Conservation (phyloP, 805 yeast genomes). For the Cyberlindnera maclurae region DNA sequence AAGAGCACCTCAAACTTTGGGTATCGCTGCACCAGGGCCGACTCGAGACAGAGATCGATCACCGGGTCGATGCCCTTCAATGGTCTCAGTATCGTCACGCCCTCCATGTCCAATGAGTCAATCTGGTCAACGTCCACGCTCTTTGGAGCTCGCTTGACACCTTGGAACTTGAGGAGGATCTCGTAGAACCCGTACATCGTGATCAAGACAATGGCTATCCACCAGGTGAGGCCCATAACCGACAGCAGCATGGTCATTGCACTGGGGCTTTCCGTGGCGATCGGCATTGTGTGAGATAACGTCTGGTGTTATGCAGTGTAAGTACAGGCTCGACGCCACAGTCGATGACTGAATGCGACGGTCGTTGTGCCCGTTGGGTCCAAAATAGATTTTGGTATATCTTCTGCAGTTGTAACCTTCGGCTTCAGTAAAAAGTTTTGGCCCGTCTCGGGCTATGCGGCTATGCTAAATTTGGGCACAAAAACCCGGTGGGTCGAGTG, state of each 20-base stretch:
- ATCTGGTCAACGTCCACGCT: conserved; percentile 5
- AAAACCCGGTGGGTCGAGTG: too few relatives aligned
- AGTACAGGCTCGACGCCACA: too few relatives aligned
- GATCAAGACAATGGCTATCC: conserved; percentile 16
- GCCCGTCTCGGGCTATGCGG: too few relatives aligned
- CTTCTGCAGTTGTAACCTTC: too few relatives aligned
- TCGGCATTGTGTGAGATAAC: too few relatives aligned
- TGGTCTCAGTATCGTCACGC: conserved; percentile 77
- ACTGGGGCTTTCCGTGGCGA: background rate
- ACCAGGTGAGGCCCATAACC: conserved; percentile 20
- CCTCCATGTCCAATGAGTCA: conserved; percentile 36
- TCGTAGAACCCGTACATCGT: conserved; percentile 20
- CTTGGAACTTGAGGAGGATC: conserved; percentile 16
- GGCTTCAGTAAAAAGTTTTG: too few relatives aligned
- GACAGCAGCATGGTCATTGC: conserved; percentile 5
- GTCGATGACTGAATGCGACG: too few relatives aligned
- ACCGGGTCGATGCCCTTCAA: conserved; percentile 80
- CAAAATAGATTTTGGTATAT: too few relatives aligned
- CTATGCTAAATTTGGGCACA: too few relatives aligned
- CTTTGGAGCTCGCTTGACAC: conserved; percentile 12
- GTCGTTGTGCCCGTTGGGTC: too few relatives aligned
- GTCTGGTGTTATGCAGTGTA: too few relatives aligned
- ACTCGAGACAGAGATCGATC: conserved; percentile 56
- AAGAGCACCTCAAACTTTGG: conserved; percentile 64
- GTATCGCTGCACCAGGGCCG: conserved; percentile 63